Conservation (phyloP, 2,329 filamentous ascomycete genomes). For the Fusarium verticillioides region DNA sequence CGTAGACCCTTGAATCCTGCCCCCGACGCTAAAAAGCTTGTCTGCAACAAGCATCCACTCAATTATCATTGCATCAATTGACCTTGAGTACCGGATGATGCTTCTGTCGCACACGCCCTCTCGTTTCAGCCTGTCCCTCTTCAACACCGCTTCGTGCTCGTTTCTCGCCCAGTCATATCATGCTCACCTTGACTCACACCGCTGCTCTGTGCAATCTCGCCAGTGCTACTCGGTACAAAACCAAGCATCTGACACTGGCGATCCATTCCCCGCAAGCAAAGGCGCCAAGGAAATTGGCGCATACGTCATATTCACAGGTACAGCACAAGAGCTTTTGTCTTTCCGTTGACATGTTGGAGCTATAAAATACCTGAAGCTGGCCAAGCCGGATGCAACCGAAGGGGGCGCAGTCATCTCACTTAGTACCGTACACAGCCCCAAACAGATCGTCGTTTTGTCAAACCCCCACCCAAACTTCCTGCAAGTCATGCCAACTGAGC, state of each 20-base stretch:
- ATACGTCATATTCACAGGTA: constrained; percentile 3
- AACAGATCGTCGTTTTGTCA: not conserved
- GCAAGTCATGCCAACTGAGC: not conserved
- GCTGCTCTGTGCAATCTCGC: not conserved
- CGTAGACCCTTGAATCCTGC: not conserved
- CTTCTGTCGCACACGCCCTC: not conserved
- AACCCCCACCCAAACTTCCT: not conserved
- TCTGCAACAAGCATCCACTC: constrained; percentile 1
- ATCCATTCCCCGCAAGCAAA: not conserved
- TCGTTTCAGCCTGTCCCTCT: not conserved
- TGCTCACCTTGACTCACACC: not conserved
- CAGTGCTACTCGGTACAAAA: not conserved
- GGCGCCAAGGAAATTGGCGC: not conserved
- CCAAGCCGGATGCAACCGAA: not conserved
- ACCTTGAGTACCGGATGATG: rapidly evolving
- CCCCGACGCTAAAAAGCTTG: constrained; percentile 32
- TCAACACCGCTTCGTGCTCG: not conserved
- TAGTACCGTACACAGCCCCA: constrained; percentile 2
- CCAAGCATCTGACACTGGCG: not conserved
- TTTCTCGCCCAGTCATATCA: not conserved
- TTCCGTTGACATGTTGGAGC: not conserved
- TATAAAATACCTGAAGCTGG: not conserved
- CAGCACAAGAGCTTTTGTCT: not conserved
- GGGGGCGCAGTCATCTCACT: not conserved
- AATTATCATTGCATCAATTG: not conserved